Base-by-base conservation (phyloP, 2,329 filamentous ascomycete species). In the Cladosporium oxysporum region DNA sequence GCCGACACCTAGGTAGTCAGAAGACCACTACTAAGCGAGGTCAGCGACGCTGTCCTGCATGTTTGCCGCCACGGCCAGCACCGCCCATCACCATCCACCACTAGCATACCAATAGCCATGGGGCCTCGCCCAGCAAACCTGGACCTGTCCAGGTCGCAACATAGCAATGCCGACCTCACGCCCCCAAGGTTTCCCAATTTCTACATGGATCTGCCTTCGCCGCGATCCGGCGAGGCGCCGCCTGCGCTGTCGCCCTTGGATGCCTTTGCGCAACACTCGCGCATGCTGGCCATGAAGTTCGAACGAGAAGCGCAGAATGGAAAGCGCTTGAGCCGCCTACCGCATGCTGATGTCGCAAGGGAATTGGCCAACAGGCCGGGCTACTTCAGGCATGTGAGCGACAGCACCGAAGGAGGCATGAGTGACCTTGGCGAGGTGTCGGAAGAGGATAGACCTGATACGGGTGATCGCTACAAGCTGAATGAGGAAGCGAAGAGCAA, bases 241-340 rank as follows among this genome's bases (percentile, higher is more conserved):
- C 95, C 95, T 5, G 91, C 95, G 62, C 84, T 98, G 65, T 98
- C 95, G 8, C 95, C 95, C 12, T 86, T 99, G 70, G 95, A 99
- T 83, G 94, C 94, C 58, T 96, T 99, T 76, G 94, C 94, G 26
- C 85, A 94, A 68, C 94, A 98, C 76, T 96, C 93, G 72, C 90
- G 94, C 66, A 82, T 96, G 72, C 85, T 99, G 61, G 93, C 93
- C 47, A 91, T 88, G 79, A 91, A 96, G 79, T 87, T 99, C 68
- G 90, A 97, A 77, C 90, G 95, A 69, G 86, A 87, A 74, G 79
- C 80, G 67, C 88, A 87, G 74, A 86, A 87, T 68, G 93, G 91
- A 59, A 88, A 89, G 70, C 87, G 93, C 66, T 86, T 97, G 79
- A 97, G 93, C 79, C 87, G 94, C 50, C 81, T 98, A 52, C 92